Evolutionary conservation across 108 stramenopile species (phyloP), one percentile per base, ranked within the genome.

Genomic region (Craspedostauros australis): DNA sequence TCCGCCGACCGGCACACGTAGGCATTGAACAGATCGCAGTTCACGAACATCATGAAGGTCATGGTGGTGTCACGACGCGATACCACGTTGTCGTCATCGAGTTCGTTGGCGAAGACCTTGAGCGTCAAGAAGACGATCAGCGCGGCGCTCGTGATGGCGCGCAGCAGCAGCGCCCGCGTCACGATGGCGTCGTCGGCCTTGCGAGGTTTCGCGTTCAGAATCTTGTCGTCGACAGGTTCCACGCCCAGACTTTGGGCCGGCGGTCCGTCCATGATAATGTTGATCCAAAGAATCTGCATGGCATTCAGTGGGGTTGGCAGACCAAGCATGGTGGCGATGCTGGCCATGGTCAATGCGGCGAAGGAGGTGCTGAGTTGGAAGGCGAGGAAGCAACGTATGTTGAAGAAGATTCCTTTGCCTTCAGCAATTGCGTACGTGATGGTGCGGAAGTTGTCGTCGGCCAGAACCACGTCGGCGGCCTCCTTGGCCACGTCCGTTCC

Each of bases 401-500:
- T 99, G 81, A 94, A 94, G 70, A 96, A 99, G 26, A 97, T 97
- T n/a, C 76, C 84, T 62, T 96, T 94, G 39, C 98, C 98, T 67
- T 96, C 98, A 44, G 92, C 89, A 26, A 99, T 80, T 5, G 96
- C 96, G 24, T 48, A 59, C 7, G 85, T 79, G 37, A 99, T 94
- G 39, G 96, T 95, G 21, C 70, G 57, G 51, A 99, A 95, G 57
- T 98, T 69, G 63, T 99, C 96, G 49, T 98, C 95, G 19, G 94
- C 84, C 5, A 91, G 57, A 24, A 91, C 86, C 39, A 99, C 68
- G 62, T 97, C 96, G 0, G 96, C 94, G 3, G 98, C 98, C 68
- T 99, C 96, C 51, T 95, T 95, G 15, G 98, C 96, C 2, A 97
- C 96, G 61, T 97, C 96, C 4, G 98, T 97, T 24, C 98, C 98